phyloP scores from a whole-genome alignment of 495 filamentous ascomycete genomes.

The Recurvomyces mirabilis region DNA sequence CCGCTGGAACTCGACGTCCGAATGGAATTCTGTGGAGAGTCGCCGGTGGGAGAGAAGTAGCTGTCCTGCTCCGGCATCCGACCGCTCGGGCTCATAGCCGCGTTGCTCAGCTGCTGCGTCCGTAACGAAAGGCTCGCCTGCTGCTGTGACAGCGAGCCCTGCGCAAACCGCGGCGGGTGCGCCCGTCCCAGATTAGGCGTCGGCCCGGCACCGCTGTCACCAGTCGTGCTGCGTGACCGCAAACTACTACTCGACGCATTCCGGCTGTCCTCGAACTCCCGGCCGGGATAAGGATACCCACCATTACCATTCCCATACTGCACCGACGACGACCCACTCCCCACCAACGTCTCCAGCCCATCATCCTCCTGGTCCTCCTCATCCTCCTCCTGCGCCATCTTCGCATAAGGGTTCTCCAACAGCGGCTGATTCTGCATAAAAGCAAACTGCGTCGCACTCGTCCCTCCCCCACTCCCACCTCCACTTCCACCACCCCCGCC shows the following conservation, averaged over 20 bases:
- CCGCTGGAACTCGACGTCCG: no score
- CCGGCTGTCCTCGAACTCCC: constrained; percentile 44
- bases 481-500: no score
- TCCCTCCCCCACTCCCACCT: no score
- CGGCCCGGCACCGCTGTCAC: constrained; percentile 45
- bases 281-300: no score
- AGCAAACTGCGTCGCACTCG: constrained; percentile 63
- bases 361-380: constrained; percentile 54
- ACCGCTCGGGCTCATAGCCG: neutral
- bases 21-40: no score
- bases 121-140: constrained; percentile 50
- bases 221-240: constrained; percentile 67
- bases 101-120: constrained; percentile 33
- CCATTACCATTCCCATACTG: no score
- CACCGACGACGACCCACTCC: neutral
- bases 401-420: constrained; percentile 67
- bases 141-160: constrained; percentile 39
- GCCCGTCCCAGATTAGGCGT: constrained; percentile 29
- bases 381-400: constrained; percentile 58
- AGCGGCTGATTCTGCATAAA: constrained; percentile 58
- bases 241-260: constrained; percentile 74
- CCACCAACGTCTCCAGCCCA: constrained; percentile 8
- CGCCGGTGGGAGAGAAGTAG: constrained; percentile 81
- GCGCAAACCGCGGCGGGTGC: constrained; percentile 58
- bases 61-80: constrained; percentile 43